Conservation (phyloP, 306 rosid genomes). For the Vachellia pachyceras region DNA sequence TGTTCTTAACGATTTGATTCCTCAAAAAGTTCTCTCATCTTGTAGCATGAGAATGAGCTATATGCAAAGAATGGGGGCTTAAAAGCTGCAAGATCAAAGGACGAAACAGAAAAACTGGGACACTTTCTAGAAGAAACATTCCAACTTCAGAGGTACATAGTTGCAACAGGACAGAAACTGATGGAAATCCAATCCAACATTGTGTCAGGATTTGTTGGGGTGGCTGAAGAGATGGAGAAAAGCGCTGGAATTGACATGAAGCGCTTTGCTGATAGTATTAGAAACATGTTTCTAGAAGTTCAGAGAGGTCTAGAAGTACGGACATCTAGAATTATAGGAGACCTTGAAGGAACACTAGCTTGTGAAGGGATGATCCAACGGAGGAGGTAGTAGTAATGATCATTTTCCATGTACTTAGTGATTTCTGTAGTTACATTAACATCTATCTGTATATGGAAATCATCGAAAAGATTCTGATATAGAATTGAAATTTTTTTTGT, state of each 20-base stretch:
- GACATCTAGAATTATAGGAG: constrained; percentile 85
- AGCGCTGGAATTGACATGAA: constrained; percentile 75
- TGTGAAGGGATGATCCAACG: constrained; percentile 85
- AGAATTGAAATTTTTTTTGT: no score
- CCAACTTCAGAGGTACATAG: constrained; percentile 89
- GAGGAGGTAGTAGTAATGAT: constrained; percentile 53
- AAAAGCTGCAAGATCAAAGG: constrained; percentile 62
- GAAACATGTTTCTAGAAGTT: constrained; percentile 77
- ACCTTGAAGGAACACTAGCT: constrained; percentile 91
- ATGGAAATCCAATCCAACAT: constrained; percentile 77
- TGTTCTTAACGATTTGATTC: constrained; percentile 1
- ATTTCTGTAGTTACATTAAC: constrained; percentile 40
- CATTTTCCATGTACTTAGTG: constrained; percentile 28
- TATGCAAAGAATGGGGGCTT: constrained; percentile 56
- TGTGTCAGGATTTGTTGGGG: constrained; percentile 59
- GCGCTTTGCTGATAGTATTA: constrained; percentile 69
- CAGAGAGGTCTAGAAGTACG: constrained; percentile 93
- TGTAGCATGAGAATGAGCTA: constrained; percentile 70
- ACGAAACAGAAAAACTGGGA: constrained; percentile 68
- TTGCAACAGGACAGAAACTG: constrained; percentile 84
- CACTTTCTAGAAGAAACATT: constrained; percentile 83
- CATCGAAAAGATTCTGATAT: constrained; percentile 36
- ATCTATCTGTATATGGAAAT: constrained; percentile 54
- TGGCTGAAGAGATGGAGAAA: constrained; percentile 71
- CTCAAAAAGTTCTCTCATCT: constrained; percentile 16